Evolutionary conservation across 345 rosid genomes (phyloP), one percentile per base, ranked within the genome.

Genomic region (Camelina neglecta): DNA sequence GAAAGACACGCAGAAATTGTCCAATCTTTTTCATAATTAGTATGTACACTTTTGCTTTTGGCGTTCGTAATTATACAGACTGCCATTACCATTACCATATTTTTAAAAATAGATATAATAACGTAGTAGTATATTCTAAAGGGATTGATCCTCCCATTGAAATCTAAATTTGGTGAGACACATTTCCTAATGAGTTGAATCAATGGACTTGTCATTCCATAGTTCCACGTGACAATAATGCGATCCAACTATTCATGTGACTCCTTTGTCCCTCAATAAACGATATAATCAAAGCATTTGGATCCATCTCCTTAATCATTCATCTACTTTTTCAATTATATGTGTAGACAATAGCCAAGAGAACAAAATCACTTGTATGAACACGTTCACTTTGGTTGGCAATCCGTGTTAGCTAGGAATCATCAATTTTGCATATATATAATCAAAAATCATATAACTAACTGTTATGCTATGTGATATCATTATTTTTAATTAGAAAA

Each of bases 151-250:
- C 48, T 44, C n/a, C 16, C 48, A 1, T 44, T 42, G 26, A 49
- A 60, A 71, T 60, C 60, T 38, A 61, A 60, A 60, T 50, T 50
- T 38, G 60, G 60, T 61, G 60, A 72, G 42, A 72, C 31, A 62
- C 42, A 69, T 73, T 54, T 73, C 26, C 47, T 64, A 54, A 8
- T 44, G 48, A 55, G 60, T 54, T 73, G 47, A 35, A 42, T 35
- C 71, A 54, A 42, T 48, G 6, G 26, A 54, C 16, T 64, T 73
- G 18, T 64, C 77, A 54, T 64, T 73, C 42, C 12, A 39, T 29
- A 8, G 11, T 38, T 44, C 57, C 71, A 64, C 64, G 77, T 64
- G 77, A 73, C 64, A 64, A 64, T 73, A 64, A 73, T 73, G 77
- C 64, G 64, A 73, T 64, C 71, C 57, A 59, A 44, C 63, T 64